Base-by-base conservation (phyloP, 768 basidiomycete species). In the Tricholoma hemisulphureum region DNA sequence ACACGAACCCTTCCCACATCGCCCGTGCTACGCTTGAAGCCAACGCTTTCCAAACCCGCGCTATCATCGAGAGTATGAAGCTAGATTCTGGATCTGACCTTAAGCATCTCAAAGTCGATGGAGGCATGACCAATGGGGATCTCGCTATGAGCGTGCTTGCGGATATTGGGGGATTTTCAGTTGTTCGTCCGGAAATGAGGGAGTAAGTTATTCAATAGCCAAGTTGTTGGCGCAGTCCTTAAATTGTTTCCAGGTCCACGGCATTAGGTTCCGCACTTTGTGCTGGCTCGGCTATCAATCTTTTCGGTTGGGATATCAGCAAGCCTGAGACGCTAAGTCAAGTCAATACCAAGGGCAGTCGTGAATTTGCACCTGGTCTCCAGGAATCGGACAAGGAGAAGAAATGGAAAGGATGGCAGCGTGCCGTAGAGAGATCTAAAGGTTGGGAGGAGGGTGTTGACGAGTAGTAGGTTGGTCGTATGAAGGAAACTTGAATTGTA, bases 51-150 rank as follows among this genome's bases (percentile, higher is more conserved):
- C 95, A 98, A 73, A 97, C 96, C 11, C 85, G 91, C 57, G 97
- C 93, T 7, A 92, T 99, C 64, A 82, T 98, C 49, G 94, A 98
- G 70, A 89, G 91, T 67, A 99, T 99, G 90, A 88, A 91, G 69
- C 76, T 90, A 54, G 96, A 99, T 74, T 89, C 91, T n/a, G 82
- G 82, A 14, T 77, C 79, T 4, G 86, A 90, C 48, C 80, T 97
- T 54, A 87, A 88, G 67, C 82, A 89, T 64, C 85, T 99, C 61
- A 95, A 89, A 71, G 96, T 99, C 32, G 97, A 98, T 71, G 97
- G 97, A n/a, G 94, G 95, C 14, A 95, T 97, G 90, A 97, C 95
- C 10, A 96, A 95, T 62, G 91, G 92, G 31, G 93, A 96, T 67
- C 72, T 91, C 26, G 91, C 88, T 56, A 93, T 96, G 94, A 79